phyloP scores from a whole-genome alignment of 495 filamentous ascomycete species.

The Aspergillus biplanus region DNA sequence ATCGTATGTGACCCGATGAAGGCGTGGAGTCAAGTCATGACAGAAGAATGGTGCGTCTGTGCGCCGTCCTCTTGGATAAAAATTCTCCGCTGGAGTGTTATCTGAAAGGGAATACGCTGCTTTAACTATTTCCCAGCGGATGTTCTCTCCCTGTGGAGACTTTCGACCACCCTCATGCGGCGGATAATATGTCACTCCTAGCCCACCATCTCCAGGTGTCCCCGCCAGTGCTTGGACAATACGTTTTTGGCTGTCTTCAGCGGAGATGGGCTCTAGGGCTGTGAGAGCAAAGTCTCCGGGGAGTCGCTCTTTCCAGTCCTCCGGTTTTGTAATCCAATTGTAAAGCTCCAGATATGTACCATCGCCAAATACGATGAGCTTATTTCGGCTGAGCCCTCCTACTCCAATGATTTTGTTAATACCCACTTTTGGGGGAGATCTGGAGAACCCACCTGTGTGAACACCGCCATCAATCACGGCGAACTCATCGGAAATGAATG shows the following conservation, averaged over 20 bases:
- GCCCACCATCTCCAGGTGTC: neutral
- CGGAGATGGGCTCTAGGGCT: slow-evolving; percentile 7
- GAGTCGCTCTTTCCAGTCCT: slow-evolving; percentile 12
- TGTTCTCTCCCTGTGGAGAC: slow-evolving; percentile 9
- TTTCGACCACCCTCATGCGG: slow-evolving; percentile 18
- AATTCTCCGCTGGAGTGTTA: slow-evolving; percentile 11
- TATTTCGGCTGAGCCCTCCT: slow-evolving; percentile 20
- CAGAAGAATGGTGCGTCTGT: slow-evolving; percentile 23
- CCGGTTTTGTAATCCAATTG: slow-evolving; percentile 19
- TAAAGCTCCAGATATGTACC: slow-evolving; percentile 21
- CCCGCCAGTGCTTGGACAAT: slow-evolving; percentile 6
- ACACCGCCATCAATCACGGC: slow-evolving; percentile 18
- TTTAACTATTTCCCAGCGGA: slow-evolving; percentile 19
- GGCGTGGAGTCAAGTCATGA: slow-evolving; percentile 19
- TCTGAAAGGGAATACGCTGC: slow-evolving; percentile 9
- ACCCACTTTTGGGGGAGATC: neutral
- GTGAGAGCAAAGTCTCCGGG: slow-evolving; percentile 22
- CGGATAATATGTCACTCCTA: slow-evolving; percentile 15
- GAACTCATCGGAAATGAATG: slow-evolving; percentile 17
- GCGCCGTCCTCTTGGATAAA: slow-evolving; percentile 14
- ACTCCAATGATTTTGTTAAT: neutral
- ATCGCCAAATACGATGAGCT: slow-evolving; percentile 18
- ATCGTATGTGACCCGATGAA: slow-evolving; percentile 13
- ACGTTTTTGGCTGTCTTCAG: slow-evolving; percentile 12
- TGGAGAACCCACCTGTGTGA: slow-evolving; percentile 7